Evolutionary conservation across 257 asterid genomes (phyloP).

Genomic region (Cinchona pubescens): DNA sequence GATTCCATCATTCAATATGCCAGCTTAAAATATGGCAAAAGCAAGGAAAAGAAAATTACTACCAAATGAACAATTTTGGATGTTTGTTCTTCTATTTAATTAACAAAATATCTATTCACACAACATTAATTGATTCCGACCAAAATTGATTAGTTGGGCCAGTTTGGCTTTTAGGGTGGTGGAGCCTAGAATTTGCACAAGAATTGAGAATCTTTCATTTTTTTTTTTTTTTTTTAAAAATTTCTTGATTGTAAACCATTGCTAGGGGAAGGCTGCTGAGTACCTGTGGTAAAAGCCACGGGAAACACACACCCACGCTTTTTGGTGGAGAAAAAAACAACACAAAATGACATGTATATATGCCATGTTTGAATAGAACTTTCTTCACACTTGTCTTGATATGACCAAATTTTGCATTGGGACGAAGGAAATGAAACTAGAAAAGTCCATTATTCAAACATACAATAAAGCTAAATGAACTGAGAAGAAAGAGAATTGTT

Average conservation of each 20-base stretch:
- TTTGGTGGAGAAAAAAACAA: constrained; percentile 10
- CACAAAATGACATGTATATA: constrained; percentile 11
- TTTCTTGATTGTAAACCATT: background rate
- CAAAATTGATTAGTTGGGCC: constrained; percentile 12
- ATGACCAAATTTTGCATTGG: constrained; percentile 9
- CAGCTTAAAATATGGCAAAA: background rate
- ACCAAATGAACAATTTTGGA: constrained; percentile 5
- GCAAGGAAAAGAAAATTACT: background rate
- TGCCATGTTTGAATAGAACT: constrained; percentile 19
- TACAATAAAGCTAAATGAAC: too few species aligned
- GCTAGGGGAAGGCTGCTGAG: constrained; percentile 1
- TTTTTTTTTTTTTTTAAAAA: too few species aligned
- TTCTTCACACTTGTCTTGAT: constrained; percentile 11
- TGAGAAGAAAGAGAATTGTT: background rate
- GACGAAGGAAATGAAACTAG: constrained; percentile 12
- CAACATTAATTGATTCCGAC: background rate
- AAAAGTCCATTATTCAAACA: background rate
- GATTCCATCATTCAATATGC: background rate
- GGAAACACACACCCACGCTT: background rate
- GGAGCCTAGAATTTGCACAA: constrained; percentile 11
- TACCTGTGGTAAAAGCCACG: background rate
- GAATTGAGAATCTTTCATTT: background rate
- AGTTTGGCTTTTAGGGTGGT: constrained; percentile 1
- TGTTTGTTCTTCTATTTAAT: background rate
- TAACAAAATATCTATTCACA: background rate